phyloP scores from a whole-genome alignment of 2,329 filamentous ascomycete species.

The Pseudogymnoascus sp. region DNA sequence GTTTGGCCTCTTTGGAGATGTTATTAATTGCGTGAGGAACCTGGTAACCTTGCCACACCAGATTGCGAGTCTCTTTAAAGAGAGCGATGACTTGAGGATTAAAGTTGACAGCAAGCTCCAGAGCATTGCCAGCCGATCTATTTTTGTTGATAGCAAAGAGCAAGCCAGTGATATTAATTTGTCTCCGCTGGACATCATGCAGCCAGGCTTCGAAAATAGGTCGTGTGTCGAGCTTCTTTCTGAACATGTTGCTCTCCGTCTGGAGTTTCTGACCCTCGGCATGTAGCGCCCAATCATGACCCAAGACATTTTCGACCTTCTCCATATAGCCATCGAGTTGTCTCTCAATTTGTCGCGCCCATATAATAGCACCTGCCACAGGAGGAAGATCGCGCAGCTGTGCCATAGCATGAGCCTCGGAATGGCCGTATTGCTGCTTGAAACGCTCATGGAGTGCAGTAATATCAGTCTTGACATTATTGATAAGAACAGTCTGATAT shows the following conservation, averaged over 20 bases:
- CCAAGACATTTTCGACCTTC: constrained; percentile 96
- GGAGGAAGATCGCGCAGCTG: constrained; percentile 92
- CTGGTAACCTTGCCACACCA: constrained; percentile 89
- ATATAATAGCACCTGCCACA: constrained; percentile 94
- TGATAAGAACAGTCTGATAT: constrained; percentile 95
- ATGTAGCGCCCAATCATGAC: constrained; percentile 88
- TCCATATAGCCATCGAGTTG: constrained; percentile 96
- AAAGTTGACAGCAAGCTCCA: constrained; percentile 92
- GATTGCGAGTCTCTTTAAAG: constrained; percentile 96
- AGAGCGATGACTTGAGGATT: constrained; percentile 93
- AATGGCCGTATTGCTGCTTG: constrained; percentile 97
- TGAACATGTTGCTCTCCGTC: constrained; percentile 84
- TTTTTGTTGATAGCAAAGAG: constrained; percentile 86
- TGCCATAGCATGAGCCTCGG: constrained; percentile 96
- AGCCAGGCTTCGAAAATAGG: constrained; percentile 96
- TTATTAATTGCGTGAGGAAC: constrained; percentile 92
- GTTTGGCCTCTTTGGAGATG: constrained; percentile 96
- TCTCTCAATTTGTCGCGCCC: constrained; percentile 92
- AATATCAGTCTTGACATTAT: constrained; percentile 96
- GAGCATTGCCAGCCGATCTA: constrained; percentile 76
- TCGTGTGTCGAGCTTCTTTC: constrained; percentile 88
- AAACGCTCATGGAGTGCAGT: constrained; percentile 88
- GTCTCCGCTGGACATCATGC: constrained; percentile 76
- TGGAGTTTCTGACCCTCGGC: constrained; percentile 91
- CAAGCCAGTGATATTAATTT: constrained; percentile 84